Percentiles rank a stretch among this genome's conserved stretches.
Evolutionary conservation across 306 rosid species (phyloP).

Genomic region (Trifolium repens): DNA sequence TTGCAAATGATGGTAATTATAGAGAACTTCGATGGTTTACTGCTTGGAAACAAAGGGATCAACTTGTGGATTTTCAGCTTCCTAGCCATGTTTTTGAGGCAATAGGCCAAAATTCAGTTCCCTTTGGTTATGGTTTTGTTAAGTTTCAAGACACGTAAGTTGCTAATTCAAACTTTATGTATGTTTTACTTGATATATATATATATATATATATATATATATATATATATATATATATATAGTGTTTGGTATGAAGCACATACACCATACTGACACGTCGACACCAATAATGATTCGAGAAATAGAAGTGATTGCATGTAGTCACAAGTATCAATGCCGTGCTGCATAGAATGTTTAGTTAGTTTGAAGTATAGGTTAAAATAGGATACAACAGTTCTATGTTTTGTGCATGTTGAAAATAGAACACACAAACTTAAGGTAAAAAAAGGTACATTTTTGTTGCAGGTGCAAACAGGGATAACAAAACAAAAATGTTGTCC

Average conservation of each 20-base stretch:
- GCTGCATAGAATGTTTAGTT: background rate
- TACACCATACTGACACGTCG: background rate
- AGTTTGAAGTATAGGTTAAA: background rate
- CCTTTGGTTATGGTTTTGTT: slow-evolving; percentile 91
- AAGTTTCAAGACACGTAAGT: slow-evolving; percentile 93
- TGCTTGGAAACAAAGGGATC: slow-evolving; percentile 79
- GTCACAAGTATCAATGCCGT: background rate
- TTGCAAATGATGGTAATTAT: slow-evolving; percentile 96
- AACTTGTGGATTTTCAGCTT: slow-evolving; percentile 78
- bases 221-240: no score
- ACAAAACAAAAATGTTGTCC: background rate
- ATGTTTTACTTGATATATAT: background rate
- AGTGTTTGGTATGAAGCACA: background rate
- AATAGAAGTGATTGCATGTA: background rate
- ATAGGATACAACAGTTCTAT: background rate
- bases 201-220: no score
- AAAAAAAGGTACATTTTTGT: background rate
- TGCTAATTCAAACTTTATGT: slow-evolving; percentile 25
- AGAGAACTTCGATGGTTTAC: slow-evolving; percentile 98
- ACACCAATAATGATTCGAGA: background rate
- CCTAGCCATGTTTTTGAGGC: slow-evolving; percentile 71
- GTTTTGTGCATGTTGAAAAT: slow-evolving; percentile 9
- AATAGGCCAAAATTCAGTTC: slow-evolving; percentile 66
- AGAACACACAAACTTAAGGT: background rate
- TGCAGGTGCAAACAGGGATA: background rate